Percentiles rank a stretch among this genome's conserved stretches.
phyloP scores from a whole-genome alignment of 164 flowering plant genomes.

The Buxus sempervirens region DNA sequence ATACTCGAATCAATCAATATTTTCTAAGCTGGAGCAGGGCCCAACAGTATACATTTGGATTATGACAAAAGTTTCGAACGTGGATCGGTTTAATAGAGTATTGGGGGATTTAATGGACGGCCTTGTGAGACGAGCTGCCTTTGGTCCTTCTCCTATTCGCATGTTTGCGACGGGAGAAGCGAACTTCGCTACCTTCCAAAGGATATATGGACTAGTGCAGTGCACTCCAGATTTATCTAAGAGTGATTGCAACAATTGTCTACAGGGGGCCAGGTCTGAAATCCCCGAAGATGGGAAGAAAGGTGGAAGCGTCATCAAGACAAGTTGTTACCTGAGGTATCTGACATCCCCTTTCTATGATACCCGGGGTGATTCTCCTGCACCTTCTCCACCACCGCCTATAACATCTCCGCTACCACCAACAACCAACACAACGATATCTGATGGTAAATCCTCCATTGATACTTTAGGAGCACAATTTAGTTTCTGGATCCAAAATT shows the following conservation, averaged over 20 bases:
- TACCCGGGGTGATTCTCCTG: no score
- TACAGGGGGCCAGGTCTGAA: not conserved
- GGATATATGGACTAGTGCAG: slow-evolving; percentile 16
- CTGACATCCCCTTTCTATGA: slow-evolving; percentile 7
- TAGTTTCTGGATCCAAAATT: not conserved
- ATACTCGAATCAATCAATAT: slow-evolving; percentile 16
- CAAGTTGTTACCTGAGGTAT: slow-evolving; percentile 16
- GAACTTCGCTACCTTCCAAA: not conserved
- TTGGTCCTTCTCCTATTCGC: not conserved
- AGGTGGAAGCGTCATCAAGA: slow-evolving; percentile 1
- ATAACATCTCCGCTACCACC: not conserved
- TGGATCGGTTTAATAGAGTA: not conserved
- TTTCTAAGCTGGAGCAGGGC: not conserved
- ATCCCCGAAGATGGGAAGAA: not conserved
- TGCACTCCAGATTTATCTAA: slow-evolving; percentile 20
- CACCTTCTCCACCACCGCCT: not conserved
- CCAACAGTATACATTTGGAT: not conserved
- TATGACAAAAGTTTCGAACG: not conserved
- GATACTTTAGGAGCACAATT: not conserved
- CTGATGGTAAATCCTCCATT: not conserved
- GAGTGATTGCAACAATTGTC: slow-evolving; percentile 3
- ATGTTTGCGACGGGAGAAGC: slow-evolving; percentile 6
- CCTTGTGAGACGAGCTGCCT: not conserved
- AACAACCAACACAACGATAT: not conserved
- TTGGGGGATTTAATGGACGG: not conserved